Evolutionary conservation across 2,329 filamentous ascomycete species (phyloP), one percentile per base, ranked within the genome.

Genomic region (Fusarium mundagurra): DNA sequence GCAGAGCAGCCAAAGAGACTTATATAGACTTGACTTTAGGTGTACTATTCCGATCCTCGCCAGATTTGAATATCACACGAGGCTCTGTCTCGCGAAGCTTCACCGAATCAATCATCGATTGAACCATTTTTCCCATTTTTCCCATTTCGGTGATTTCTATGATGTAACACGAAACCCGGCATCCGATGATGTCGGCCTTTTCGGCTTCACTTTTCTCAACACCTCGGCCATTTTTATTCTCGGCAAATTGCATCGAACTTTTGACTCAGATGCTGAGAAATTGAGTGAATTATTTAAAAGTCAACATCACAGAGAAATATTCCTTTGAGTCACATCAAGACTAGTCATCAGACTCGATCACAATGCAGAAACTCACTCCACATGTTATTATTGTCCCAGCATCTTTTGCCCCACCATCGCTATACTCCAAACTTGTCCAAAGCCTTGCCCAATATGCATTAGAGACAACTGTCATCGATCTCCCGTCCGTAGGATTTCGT

Each of bases 61-160:
- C 43, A 45, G 5, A 0, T 9, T 5, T 18, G 24, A 27, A 9
- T 3, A 20, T 9, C 43, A 13, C 17, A 45, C 8, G 24, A 45
- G 2, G 3, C 17, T 27, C 43, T 3, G 3, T 6, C 12, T 14
- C 17, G 1, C 8, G 0, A 9, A 13, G 4, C 8, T 0, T 27
- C 24, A 45, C 43, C 7, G 17, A 44, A 1, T 1, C 4, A 0
- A 24, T 3, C 10, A 24, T 12, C 5, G 3, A 18, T 12, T 18
- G 4, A 18, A 0, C 16, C n/a, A 3, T 12, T 24, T 5, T 3
- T n/a, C n/a, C n/a, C n/a, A n/a, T n/a, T n/a, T n/a, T n/a, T n/a
- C n/a, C 17, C 16, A 11, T 18, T 12, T 12, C 27, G 14, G 36
- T 6, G 20, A 41, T 31, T 1, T n/a, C 6, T 14, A 13, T 31